Percentiles rank a stretch among this genome's conserved stretches.
phyloP scores from a whole-genome alignment of 257 asterid species.

The Capsicum pubescens region DNA sequence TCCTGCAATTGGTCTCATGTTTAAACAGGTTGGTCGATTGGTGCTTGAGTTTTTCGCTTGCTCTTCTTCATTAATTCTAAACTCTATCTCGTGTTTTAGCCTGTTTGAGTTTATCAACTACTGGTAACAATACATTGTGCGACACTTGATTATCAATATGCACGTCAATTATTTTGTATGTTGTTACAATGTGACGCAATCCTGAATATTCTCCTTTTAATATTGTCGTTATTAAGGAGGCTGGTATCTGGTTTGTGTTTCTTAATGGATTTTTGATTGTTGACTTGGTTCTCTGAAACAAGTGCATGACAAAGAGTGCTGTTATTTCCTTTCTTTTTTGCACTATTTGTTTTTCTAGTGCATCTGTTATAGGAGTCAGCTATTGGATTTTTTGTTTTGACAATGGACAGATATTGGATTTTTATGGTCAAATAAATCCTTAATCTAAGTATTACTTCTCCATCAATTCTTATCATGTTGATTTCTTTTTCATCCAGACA shows the following conservation, averaged over 20 bases:
- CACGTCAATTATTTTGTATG: not conserved
- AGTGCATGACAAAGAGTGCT: conserved; percentile 3
- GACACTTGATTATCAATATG: not conserved
- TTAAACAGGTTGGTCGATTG: conserved; percentile 73
- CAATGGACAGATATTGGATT: too few species aligned
- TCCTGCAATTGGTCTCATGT: conserved; percentile 89
- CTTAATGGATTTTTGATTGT: not conserved
- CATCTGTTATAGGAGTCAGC: not conserved
- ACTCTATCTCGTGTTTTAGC: not conserved
- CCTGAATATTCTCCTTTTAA: not conserved
- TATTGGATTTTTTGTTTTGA: too few species aligned
- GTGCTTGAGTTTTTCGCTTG: conserved; percentile 24
- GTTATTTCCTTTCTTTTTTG: not conserved
- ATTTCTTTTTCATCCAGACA: conserved; percentile 43
- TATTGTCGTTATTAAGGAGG: conserved; percentile 21
- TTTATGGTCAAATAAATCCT: not conserved
- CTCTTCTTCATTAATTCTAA: conserved; percentile 14
- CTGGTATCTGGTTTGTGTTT: not conserved
- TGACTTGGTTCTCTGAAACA: conserved; percentile 14
- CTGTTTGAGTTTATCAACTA: not conserved
- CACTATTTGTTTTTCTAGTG: not conserved
- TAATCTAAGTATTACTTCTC: not conserved
- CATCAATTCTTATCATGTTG: not conserved
- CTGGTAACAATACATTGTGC: not conserved
- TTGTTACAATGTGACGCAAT: not conserved